Percentiles rank a stretch among this genome's conserved stretches.
phyloP scores from a whole-genome alignment of 1,139 yeast species.

The Taiozyma onychis region DNA sequence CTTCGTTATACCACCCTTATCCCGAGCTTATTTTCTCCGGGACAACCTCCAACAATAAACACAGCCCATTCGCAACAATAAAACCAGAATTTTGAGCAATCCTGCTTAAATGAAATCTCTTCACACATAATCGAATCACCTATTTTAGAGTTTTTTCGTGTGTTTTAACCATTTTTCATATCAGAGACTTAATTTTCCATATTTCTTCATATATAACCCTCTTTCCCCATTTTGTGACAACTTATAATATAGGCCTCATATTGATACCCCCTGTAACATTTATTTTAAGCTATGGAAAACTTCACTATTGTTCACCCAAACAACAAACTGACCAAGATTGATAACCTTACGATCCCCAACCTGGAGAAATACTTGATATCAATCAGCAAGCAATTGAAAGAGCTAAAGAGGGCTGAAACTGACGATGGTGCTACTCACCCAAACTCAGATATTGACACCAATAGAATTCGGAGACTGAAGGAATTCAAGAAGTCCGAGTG shows the following conservation, averaged over 20 bases:
- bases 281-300: background rate
- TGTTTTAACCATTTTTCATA: background rate
- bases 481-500: conserved; percentile 6
- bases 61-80: too few species aligned
- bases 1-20: too few species aligned
- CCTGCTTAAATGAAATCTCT: too few species aligned
- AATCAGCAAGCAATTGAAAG: conserved; percentile 1
- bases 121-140: too few species aligned
- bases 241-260: too few species aligned
- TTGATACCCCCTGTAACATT: too few species aligned
- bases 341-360: conserved; percentile 9
- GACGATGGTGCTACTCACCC: background rate
- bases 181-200: background rate
- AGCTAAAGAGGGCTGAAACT: background rate
- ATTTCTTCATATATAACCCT: background rate
- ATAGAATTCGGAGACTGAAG: conserved; percentile 1
- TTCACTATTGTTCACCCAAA: conserved; percentile 14
- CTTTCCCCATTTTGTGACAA: background rate
- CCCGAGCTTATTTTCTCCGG: too few species aligned
- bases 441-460: background rate
- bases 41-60: too few species aligned
- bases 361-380: conserved; percentile 4
- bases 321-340: conserved; percentile 10
- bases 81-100: too few species aligned
- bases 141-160: background rate